Conservation (phyloP, 164 flowering plant species). For the Tinospora cordifolia region DNA sequence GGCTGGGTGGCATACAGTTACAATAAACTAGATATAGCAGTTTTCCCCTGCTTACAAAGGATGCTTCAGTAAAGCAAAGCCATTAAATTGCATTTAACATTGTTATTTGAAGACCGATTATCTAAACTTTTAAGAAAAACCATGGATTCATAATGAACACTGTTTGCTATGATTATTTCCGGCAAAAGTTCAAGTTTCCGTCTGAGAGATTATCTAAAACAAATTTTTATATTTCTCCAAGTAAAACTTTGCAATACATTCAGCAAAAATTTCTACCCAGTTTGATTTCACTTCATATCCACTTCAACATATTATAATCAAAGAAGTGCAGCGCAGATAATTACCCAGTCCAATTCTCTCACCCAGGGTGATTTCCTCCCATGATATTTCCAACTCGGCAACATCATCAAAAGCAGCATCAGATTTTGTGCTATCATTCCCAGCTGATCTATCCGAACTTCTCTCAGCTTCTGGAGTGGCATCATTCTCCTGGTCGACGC, state of each 20-base stretch:
- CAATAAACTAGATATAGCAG: too few species aligned
- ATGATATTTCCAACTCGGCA: slow-evolving; percentile 81
- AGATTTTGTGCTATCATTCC: slow-evolving; percentile 58
- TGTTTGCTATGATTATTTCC: too few species aligned
- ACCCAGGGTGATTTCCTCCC: slow-evolving; percentile 91
- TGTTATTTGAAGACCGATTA: too few species aligned
- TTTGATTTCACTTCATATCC: background rate
- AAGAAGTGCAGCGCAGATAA: slow-evolving; percentile 13
- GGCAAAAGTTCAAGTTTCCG: too few species aligned
- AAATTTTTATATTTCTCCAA: too few species aligned
- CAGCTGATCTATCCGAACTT: slow-evolving; percentile 61
- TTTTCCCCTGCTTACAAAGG: too few species aligned
- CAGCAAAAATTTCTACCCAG: background rate
- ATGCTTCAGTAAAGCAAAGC: too few species aligned
- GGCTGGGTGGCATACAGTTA: too few species aligned
- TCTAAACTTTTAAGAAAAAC: too few species aligned
- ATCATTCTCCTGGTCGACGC: slow-evolving; percentile 32
- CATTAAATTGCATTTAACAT: too few species aligned
- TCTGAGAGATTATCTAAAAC: too few species aligned
- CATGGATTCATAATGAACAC: too few species aligned
- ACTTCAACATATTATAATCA: background rate
- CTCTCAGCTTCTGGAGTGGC: slow-evolving; percentile 56
- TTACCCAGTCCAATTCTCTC: slow-evolving; percentile 99
- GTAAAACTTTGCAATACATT: background rate
- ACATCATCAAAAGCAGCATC: slow-evolving; percentile 72